Base-by-base conservation (phyloP, 352 stramenopile genomes). In the Globisporangium perplexum region DNA sequence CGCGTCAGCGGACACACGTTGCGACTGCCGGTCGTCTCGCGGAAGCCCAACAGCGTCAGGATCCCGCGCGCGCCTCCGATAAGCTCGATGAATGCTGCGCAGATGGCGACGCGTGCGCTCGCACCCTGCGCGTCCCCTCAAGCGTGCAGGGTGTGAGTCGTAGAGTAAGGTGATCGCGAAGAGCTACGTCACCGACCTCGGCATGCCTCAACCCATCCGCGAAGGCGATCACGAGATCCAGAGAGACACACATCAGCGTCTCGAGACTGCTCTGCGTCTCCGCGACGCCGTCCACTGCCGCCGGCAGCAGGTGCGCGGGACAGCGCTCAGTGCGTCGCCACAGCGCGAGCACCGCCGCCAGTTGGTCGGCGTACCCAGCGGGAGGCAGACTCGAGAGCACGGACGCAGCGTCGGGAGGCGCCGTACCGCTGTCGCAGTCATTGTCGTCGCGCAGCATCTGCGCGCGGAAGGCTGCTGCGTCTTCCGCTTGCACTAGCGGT, bases 31-130 rank as follows among this genome's bases (percentile, higher is more conserved):
- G 71, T 60, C 3, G 79, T 92, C 53, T 84, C 63, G 30, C 80
- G 74, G 53, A 87, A 77, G 31, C 79, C 77, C 26, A 92, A 51
- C 41, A 88, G 69, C 28, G 82, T 86, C 30, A 92, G 39, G 12
- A 92, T 4, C 7, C 75, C 82, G 23, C 82, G 74, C 3, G 77
- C 70, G 10, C 75, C 75, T 12, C 74, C 82, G 24, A 92, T 49
- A 7, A 42, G 33, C 5, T 68, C 50, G 28, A 87, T 54, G 38
- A 86, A 68, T 30, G 47, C 42, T 8, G 42, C 28, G 7, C 66
- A 66, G 8, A 50, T 47, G 1, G n/a, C 39, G 18, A 50, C 23
- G 20, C 46, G 30, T 30, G 38, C 12, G 8, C 39, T n/a, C 28
- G 58, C 45, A 33, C 59, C 33, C 45, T 56, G 41, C 30, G 15